Evolutionary conservation across 139 green algal species (phyloP).

Genomic region (Medakamo hakoo): DNA sequence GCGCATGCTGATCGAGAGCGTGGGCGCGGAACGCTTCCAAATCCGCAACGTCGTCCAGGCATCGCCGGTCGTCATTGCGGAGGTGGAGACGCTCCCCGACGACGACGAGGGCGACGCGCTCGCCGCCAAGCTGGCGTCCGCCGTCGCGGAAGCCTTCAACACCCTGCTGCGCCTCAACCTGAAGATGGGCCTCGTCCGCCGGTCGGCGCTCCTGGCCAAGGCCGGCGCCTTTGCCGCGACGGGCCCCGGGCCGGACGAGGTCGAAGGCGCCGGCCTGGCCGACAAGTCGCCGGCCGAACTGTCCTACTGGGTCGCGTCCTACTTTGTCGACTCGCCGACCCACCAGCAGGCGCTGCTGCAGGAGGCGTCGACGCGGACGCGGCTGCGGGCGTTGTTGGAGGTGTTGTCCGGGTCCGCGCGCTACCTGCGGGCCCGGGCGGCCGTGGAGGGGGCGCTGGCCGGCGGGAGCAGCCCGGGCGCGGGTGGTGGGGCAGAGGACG

Average conservation of each 20-base stretch:
- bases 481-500: too few species aligned
- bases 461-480: neutral
- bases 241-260: neutral
- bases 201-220: neutral
- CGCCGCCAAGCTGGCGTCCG: neutral
- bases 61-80: slow-evolving; percentile 26
- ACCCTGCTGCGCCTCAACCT: slow-evolving; percentile 12
- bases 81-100: slow-evolving; percentile 27
- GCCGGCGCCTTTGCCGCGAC: too few species aligned
- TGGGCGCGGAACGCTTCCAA: slow-evolving; percentile 14
- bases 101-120: slow-evolving; percentile 5
- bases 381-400: slow-evolving; percentile 10
- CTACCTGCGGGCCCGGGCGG: slow-evolving; percentile 13
- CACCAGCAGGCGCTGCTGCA: slow-evolving; percentile 19
- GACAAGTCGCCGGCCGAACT: slow-evolving; percentile 13
- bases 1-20: slow-evolving; percentile 19
- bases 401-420: slow-evolving; percentile 12
- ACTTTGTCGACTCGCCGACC: slow-evolving; percentile 9
- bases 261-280: slow-evolving; percentile 8
- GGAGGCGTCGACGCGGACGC: slow-evolving; percentile 12
- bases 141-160: slow-evolving; percentile 17
- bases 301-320: slow-evolving; percentile 25
- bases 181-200: slow-evolving; percentile 4
- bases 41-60: slow-evolving; percentile 25
- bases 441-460: slow-evolving; percentile 14